Percentiles rank a stretch among this genome's conserved stretches.
These are phyloP conservation scores for Acacia acuminata DNA, from an alignment of 306 rosid genomes.

Conservation along the genomic window DNA sequence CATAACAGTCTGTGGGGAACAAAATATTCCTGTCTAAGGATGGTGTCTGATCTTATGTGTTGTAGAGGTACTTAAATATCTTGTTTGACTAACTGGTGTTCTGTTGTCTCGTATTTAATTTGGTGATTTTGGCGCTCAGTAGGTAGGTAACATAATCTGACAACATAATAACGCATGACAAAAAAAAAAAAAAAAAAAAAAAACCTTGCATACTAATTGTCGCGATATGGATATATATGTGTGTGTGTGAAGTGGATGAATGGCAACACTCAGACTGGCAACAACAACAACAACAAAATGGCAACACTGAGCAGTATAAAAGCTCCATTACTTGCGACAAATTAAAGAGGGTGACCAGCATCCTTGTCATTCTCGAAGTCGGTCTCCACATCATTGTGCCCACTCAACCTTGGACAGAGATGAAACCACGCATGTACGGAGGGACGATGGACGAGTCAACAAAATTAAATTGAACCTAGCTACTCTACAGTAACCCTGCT, in stretches of 20 bases:
- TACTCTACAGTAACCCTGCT: neutral
- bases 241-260: neutral
- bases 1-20: neutral
- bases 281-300: too few species aligned
- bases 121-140: constrained; percentile 15
- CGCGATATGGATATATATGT: neutral
- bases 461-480: neutral
- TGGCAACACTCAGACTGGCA: too few species aligned
- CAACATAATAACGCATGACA: neutral
- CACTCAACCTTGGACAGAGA: constrained; percentile 8
- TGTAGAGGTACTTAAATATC: neutral
- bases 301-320: neutral
- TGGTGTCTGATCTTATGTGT: neutral
- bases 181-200: too few species aligned
- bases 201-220: too few species aligned
- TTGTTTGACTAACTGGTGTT: neutral
- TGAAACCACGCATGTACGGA: neutral
- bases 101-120: neutral
- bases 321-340: neutral
- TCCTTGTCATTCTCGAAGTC: constrained; percentile 1
- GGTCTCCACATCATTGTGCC: neutral
- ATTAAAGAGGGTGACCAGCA: neutral
- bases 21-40: neutral
- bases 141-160: neutral
- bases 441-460: neutral